Conservation (phyloP, 176 grass and related monocot species). For the Carex cristatella region DNA sequence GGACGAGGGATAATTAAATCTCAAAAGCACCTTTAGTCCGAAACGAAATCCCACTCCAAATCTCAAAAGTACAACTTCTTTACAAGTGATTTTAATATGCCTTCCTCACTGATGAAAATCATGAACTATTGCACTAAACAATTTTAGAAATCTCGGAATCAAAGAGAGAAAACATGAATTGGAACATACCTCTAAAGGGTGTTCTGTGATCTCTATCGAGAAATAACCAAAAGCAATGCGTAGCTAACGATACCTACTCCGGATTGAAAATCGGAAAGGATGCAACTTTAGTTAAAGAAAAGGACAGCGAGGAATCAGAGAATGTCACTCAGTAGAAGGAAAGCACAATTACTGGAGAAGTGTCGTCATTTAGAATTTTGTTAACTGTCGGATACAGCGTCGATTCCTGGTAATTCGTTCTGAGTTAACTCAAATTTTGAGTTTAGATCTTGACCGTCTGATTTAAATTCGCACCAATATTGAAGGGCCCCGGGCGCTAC, state of each 20-base stretch:
- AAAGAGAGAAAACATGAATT: background rate
- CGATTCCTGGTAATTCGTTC: background rate
- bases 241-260: background rate
- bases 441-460: too few species aligned
- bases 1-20: background rate
- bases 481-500: too few species aligned
- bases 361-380: background rate
- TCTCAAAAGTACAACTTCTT: background rate
- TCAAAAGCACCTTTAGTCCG: background rate
- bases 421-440: too few species aligned
- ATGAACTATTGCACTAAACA: background rate
- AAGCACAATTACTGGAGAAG: background rate
- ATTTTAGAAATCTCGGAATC: background rate
- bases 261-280: background rate
- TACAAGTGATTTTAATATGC: background rate
- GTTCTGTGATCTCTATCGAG: background rate
- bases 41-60: background rate
- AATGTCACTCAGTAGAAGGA: constrained; percentile 16
- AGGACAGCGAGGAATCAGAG: background rate
- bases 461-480: too few species aligned
- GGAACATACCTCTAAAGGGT: background rate
- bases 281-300: background rate
- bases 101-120: background rate
- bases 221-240: background rate
- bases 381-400: background rate